Percentiles rank a stretch among this genome's conserved stretches.
These are phyloP conservation scores for Diaporthe citriasiana DNA, from an alignment of 2,329 filamentous ascomycete species.

Conservation along the genomic window DNA sequence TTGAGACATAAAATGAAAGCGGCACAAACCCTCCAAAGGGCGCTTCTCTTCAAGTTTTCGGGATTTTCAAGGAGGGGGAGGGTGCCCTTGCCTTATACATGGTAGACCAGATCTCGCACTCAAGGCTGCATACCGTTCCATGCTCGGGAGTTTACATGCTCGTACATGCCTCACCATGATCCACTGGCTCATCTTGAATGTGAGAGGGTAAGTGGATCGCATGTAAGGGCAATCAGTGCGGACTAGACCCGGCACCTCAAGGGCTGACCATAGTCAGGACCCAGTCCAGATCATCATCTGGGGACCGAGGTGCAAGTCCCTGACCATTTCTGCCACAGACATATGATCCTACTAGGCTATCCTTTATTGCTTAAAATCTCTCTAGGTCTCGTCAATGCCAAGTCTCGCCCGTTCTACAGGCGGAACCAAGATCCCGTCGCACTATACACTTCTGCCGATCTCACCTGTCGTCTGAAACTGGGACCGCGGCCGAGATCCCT, in stretches of 20 bases:
- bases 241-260: background rate
- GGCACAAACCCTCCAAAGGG: too few species aligned
- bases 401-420: background rate
- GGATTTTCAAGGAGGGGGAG: too few species aligned
- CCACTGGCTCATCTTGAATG: background rate
- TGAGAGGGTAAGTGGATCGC: background rate
- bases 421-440: background rate
- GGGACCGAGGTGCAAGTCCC: background rate
- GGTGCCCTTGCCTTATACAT: too few species aligned
- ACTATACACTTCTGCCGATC: slow-evolving; percentile 7
- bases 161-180: background rate
- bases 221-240: background rate
- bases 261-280: background rate
- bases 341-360: background rate
- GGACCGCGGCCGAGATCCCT: background rate
- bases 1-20: too few species aligned
- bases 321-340: background rate
- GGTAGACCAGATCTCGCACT: too few species aligned
- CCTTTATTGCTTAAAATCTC: background rate
- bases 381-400: background rate
- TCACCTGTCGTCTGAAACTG: slow-evolving; percentile 4
- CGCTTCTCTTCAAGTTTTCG: too few species aligned
- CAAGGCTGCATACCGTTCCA: background rate
- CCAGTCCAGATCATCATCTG: background rate
- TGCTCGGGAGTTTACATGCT: background rate